Evolutionary conservation across 306 rosid genomes (phyloP), one percentile per base, ranked within the genome.

Genomic region (Heteromeles arbutifolia): DNA sequence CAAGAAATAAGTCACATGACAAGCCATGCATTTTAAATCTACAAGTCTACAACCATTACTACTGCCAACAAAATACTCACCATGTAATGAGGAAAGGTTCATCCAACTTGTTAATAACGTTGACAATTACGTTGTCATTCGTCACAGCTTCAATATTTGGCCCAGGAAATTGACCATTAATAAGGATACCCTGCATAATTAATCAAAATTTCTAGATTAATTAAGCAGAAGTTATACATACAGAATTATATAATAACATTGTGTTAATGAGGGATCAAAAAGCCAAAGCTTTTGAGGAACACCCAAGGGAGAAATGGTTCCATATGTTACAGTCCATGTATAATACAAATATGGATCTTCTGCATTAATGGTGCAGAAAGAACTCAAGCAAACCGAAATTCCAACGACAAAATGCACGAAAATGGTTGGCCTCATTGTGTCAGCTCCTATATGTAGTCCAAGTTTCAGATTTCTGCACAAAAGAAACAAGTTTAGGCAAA

Each of bases 81-180:
- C 98, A 94, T 78, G 98, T 91, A 68, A 94, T 79, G 74, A 94
- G 96, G 78, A 91, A 91, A 68, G 91, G 87, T 48, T 90, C 96
- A 2, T 90, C 96, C 31, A 94, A 67, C 82, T 88, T 87, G 79
- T 94, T 94, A 57, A 85, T 81, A 69, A 91, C 93, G 83, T 85
- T 77, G 0, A 94, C 81, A 25, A 91, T 8, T 32, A 94, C 85
- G 57, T 91, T 94, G 68, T 91, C 90, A 79, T 94, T 94, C 11
- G 98, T 94, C 41, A 87, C 86, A 54, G 88, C 85, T 1, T 94
- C 96, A 53, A 94, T 73, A 13, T 74, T 87, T 11, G 98, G 98
- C n/a, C 97, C 97, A 6, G 98, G 98, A 72, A 90, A 91, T 77
- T 91, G 87, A 13, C 97, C 97, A 67, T 91, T 94, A 50, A 94